Base-by-base conservation (phyloP, 139 green algal genomes). In the Dunaliella primolecta region DNA sequence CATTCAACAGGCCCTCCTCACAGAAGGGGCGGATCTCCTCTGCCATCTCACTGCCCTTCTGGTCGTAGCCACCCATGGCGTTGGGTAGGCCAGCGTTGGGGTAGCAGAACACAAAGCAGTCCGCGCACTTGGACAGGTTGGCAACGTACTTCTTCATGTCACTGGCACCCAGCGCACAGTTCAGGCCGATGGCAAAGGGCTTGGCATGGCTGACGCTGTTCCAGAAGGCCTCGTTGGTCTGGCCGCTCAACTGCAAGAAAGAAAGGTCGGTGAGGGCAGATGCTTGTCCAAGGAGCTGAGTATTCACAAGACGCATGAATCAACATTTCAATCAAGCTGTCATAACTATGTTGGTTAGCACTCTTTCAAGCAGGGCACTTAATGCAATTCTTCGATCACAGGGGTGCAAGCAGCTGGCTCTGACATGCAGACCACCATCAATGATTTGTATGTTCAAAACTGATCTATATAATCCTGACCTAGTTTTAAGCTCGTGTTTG, bases 201-300 rank as follows among this genome's bases (percentile, higher is more conserved):
- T 96, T 96, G 83, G 95, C 92, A 75, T 99, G 97, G 79, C 78
- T 89, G 36, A 99, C 86, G 86, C 92, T 97, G 94, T 98, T 97
- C 97, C 96, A 99, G 92, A 99, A 99, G 1, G 97, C 96, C 93
- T 99, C 97, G 87, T 98, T 98, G 85, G 97, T 99, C 93, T 99
- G 97, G 11, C 97, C 97, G 75, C 91, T 96, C 87, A 99, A 91
- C 79, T 83, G 79, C 79, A 15, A 83, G 37, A 74, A 2, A 75
- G n/a, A 37, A 2, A 64, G 35, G 30, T n/a, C n/a, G n/a, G 30
- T 64, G 46, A 64, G 15, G 46, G 46, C 46, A 15, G 46, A 64
- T 15, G 15, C 15, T 64, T 25, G 46, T n/a, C 36, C 29, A 80
- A 36, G 75, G n/a, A 11, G 11, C 7, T 38, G 75, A 36, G 75